Evolutionary conservation across 768 basidiomycete genomes (phyloP), one percentile per base, ranked within the genome.

Genomic region (Boletus eberwhitei): DNA sequence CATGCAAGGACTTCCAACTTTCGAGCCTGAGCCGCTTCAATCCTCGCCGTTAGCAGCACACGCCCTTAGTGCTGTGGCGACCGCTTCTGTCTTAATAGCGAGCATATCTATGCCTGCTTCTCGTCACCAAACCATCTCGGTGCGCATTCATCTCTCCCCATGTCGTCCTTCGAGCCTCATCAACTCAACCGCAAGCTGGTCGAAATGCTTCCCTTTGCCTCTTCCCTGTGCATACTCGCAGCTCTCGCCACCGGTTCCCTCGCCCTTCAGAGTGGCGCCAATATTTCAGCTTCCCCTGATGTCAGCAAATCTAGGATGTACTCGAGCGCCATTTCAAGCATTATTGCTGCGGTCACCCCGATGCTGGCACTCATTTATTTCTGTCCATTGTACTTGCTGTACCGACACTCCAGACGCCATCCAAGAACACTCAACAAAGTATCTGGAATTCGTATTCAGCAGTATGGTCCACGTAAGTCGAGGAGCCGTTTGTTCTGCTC

Each of bases 401-500:
- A 79, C 58, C 74, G 77, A 17, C 76, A 77, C 55, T 74, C 77
- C 0, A 71, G 69, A 22, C 75, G 70, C 40, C 73, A 78, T 48
- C 81, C 79, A 29, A 74, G 72, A 41, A 74, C 78, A 1, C 59
- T 82, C 51, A 81, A 81, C 58, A 85, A 83, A 63, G 62, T 70
- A 12, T 77, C 77, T 40, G 78, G 81, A 3, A 65, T 77, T 31
- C 68, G 66, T 38, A 61, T 79, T 36, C 77, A 79, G 61, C 74
- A 75, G 56, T 85, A 79, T 62, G 78, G 78, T 9, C 80, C 84
- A 59, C 68, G 84, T 82, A 64, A 56, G 77, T 71, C 22, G 12
- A 37, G 32, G 32, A 26, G 42, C 21, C 40, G 34, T 57, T 22
- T 35, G 50, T 32, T 26, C 24, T 14, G n/a, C 35, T 34, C 36